Percentiles rank a stretch among this genome's conserved stretches.
phyloP scores from a whole-genome alignment of 2,329 filamentous ascomycete species.

The Pseudocercospora musae region DNA sequence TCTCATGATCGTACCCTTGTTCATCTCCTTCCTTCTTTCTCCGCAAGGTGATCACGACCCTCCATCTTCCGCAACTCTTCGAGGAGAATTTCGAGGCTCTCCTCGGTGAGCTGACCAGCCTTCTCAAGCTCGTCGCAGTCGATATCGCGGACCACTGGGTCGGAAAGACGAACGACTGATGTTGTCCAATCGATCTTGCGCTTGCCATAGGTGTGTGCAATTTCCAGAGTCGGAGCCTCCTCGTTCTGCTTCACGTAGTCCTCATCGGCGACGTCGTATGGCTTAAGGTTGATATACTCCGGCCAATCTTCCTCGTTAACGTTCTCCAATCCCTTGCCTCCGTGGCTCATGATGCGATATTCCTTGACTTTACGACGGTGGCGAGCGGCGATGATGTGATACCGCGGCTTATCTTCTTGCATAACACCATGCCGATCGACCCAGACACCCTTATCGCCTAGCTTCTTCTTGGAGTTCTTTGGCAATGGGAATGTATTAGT shows the following conservation, averaged over 20 bases:
- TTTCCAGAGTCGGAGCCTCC: not conserved
- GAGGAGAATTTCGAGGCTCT: not conserved
- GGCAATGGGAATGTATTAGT: too few relatives aligned
- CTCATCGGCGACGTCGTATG: not conserved
- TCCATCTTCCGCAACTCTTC: not conserved
- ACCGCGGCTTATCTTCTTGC: not conserved
- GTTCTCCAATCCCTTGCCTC: not conserved
- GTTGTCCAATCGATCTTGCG: not conserved
- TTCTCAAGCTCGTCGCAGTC: not conserved
- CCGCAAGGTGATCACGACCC: not conserved
- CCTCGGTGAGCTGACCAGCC: not conserved
- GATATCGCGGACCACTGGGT: not conserved
- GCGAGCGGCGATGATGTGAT: not conserved
- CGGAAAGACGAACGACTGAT: not conserved
- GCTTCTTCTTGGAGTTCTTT: too few relatives aligned
- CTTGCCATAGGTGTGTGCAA: not conserved
- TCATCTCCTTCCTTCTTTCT: conserved; percentile 12
- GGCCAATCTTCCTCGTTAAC: not conserved
- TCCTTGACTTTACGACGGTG: not conserved
- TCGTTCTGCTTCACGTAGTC: not conserved
- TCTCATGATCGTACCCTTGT: not conserved
- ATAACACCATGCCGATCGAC: too few relatives aligned
- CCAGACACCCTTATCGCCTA: too few relatives aligned
- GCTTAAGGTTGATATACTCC: not conserved
- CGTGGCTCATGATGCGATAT: not conserved